These are phyloP conservation scores for Mycena vitilis DNA, from an alignment of 768 basidiomycete species.

Conservation along the genomic window DNA sequence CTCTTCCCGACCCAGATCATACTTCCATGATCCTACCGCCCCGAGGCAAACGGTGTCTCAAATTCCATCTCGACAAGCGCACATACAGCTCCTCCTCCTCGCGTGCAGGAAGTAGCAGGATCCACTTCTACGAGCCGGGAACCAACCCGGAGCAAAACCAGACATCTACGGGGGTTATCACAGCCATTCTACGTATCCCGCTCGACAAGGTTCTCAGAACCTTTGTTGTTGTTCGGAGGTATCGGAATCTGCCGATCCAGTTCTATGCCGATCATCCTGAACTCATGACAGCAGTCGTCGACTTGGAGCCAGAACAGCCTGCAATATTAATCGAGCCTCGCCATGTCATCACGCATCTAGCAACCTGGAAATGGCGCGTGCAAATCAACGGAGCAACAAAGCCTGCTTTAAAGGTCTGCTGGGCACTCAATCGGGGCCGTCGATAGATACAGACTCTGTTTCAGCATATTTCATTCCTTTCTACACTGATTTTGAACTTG, in stretches of 20 bases:
- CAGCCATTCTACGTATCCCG: conserved; percentile 8
- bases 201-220: conserved; percentile 21
- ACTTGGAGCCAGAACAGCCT: background rate
- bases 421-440: too few species aligned
- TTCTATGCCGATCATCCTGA: conserved; percentile 18
- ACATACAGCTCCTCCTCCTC: conserved; percentile 23
- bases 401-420: too few species aligned
- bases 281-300: conserved; percentile 11
- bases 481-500: background rate
- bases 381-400: too few species aligned
- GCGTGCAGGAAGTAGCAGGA: too few species aligned
- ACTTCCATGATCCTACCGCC: conserved; percentile 22
- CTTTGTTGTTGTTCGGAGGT: conserved; percentile 17
- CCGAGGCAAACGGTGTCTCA: conserved; percentile 13
- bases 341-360: too few species aligned
- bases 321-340: conserved; percentile 21
- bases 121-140: conserved; percentile 26
- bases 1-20: conserved; percentile 23
- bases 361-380: too few species aligned
- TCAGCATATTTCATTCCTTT: background rate
- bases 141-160: background rate
- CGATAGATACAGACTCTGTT: background rate
- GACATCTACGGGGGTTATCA: conserved; percentile 25
- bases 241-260: conserved; percentile 6
- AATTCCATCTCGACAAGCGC: conserved; percentile 21